phyloP scores from a whole-genome alignment of 805 yeast species.

The Helenozyma baotianmanensis region DNA sequence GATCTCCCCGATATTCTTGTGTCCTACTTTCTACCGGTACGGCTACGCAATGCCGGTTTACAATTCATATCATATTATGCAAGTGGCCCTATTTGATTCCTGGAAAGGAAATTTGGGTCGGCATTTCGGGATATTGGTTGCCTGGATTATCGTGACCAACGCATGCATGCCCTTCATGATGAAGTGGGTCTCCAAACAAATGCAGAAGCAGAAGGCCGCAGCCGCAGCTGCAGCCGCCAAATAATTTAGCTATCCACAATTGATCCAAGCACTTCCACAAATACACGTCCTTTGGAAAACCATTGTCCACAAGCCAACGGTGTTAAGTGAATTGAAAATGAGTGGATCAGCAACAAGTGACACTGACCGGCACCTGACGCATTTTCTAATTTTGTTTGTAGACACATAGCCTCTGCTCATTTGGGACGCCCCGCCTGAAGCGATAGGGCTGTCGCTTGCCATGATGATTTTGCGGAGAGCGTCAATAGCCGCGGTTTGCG shows the following conservation, averaged over 20 bases:
- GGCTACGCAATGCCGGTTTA: constrained; percentile 37
- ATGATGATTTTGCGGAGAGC: constrained; percentile 35
- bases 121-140: constrained; percentile 27
- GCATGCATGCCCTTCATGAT: constrained; percentile 22
- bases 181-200: constrained; percentile 14
- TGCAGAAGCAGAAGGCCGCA: constrained; percentile 7
- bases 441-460: constrained; percentile 9
- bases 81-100: constrained; percentile 27
- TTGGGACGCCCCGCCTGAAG: constrained; percentile 9
- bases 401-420: constrained; percentile 12
- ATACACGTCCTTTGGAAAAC: constrained; percentile 70
- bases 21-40: constrained; percentile 28
- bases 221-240: constrained; percentile 4
- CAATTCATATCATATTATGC: constrained; percentile 26
- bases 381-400: constrained; percentile 25
- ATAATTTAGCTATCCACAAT: constrained; percentile 12
- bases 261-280: constrained; percentile 77
- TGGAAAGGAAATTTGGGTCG: constrained; percentile 34
- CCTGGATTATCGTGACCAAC: constrained; percentile 28
- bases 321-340: constrained; percentile 28
- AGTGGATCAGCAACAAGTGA: constrained; percentile 39
- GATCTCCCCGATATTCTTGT: constrained; percentile 26
- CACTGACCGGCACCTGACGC: constrained; percentile 39
- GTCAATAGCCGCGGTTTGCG: constrained; percentile 28
- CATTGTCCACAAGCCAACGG: constrained; percentile 50